These are phyloP conservation scores for Vitis rotundifolia DNA, from an alignment of 164 flowering plant genomes.

Conservation along the genomic window DNA sequence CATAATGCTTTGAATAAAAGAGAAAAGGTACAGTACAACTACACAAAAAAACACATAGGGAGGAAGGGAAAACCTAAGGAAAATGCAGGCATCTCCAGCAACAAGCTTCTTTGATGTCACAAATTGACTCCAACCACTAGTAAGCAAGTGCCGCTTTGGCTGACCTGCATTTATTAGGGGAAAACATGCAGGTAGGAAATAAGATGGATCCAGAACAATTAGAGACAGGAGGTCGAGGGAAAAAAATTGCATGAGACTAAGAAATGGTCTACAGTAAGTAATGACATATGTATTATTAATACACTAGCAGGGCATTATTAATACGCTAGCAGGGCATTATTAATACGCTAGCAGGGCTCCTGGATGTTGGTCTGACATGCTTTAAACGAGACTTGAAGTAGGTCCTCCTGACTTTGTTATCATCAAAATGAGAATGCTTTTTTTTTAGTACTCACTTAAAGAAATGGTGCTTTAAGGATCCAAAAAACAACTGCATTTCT, in stretches of 20 bases:
- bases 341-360: background rate
- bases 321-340: no score
- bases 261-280: no score
- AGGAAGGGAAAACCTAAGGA: slow-evolving; percentile 25
- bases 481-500: no score
- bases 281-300: no score
- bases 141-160: slow-evolving; percentile 68
- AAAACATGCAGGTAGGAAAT: background rate
- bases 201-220: background rate
- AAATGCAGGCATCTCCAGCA: slow-evolving; percentile 60
- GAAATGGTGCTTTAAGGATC: no score
- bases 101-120: slow-evolving; percentile 52
- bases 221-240: no score
- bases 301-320: no score
- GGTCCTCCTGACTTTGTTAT: no score
- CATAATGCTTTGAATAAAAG: background rate
- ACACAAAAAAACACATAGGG: background rate
- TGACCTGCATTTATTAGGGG: slow-evolving; percentile 39
- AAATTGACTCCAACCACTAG: slow-evolving; percentile 73
- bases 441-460: no score
- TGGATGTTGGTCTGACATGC: background rate
- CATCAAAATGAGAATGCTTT: no score
- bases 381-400: background rate
- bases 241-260: no score
- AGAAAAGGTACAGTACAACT: background rate